Conservation (phyloP, 2,329 filamentous ascomycete genomes). For the Periconia sp. region DNA sequence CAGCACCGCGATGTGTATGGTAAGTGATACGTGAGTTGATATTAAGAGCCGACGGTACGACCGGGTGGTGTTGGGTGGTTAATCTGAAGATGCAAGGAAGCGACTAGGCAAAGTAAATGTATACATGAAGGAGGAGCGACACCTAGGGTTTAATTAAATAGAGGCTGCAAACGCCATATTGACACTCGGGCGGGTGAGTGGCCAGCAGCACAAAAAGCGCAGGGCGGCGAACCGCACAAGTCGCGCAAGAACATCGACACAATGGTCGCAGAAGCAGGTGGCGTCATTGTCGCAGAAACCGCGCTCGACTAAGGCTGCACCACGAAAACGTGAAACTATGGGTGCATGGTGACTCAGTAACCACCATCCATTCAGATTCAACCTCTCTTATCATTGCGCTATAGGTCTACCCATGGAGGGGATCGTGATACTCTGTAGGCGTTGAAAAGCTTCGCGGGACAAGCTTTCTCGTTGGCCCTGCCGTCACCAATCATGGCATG, state of each 20-base stretch:
- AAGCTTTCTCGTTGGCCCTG: neutral
- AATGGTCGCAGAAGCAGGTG: slow-evolving; percentile 3
- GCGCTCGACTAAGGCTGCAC: slow-evolving; percentile 12
- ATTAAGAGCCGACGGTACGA: slow-evolving; percentile 23
- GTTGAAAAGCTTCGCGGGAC: too few species aligned
- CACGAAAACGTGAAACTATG: too few species aligned
- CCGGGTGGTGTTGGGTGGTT: slow-evolving; percentile 5
- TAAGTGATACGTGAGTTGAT: slow-evolving; percentile 20
- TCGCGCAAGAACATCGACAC: slow-evolving; percentile 20
- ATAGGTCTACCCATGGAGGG: too few species aligned
- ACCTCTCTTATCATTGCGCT: too few species aligned
- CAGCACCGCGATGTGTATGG: slow-evolving; percentile 15
- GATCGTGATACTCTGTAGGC: too few species aligned
- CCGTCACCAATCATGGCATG: neutral
- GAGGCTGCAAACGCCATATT: neutral
- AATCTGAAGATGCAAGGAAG: slow-evolving; percentile 15
- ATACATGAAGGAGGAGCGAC: neutral
- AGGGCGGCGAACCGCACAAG: slow-evolving; percentile 26
- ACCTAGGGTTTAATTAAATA: neutral
- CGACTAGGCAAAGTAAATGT: slow-evolving; percentile 18
- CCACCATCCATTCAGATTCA: neutral
- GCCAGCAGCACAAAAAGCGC: slow-evolving; percentile 21
- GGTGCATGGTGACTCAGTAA: too few species aligned
- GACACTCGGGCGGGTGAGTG: slow-evolving; percentile 12
- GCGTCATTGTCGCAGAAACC: slow-evolving; percentile 22